Percentiles rank a stretch among this genome's conserved stretches.
Evolutionary conservation across 2,329 filamentous ascomycete species (phyloP).

Genomic region (Aspergillus udagawae): DNA sequence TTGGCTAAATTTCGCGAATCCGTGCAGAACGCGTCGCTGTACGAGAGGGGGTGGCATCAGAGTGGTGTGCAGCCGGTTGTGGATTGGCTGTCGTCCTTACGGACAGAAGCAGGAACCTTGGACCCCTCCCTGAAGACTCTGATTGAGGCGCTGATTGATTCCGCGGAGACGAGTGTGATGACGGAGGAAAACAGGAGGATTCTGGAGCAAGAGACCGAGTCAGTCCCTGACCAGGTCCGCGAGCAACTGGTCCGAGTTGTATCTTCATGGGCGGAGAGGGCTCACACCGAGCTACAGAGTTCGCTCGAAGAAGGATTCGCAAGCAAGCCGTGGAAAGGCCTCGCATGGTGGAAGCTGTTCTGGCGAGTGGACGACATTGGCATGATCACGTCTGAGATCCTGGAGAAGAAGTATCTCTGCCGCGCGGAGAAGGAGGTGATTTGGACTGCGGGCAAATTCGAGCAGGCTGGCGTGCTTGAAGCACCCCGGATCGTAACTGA

Average conservation of each 20-base stretch:
- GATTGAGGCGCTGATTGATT: conserved; percentile 61
- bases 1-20: conserved; percentile 65
- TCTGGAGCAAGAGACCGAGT: conserved; percentile 25
- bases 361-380: conserved; percentile 91
- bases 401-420: conserved; percentile 71
- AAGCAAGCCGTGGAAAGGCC: conserved; percentile 70
- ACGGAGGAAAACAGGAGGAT: conserved; percentile 26
- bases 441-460: conserved; percentile 73
- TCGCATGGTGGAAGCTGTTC: conserved; percentile 92
- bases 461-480: conserved; percentile 56
- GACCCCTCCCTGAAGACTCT: conserved; percentile 65
- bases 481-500: conserved; percentile 1
- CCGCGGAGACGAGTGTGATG: conserved; percentile 31
- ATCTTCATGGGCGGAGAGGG: conserved; percentile 69
- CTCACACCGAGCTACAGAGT: conserved; percentile 77
- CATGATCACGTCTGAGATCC: conserved; percentile 74
- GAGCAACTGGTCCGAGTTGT: conserved; percentile 56
- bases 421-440: conserved; percentile 77
- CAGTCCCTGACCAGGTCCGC: conserved; percentile 43
- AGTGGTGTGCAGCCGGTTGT: conserved; percentile 65
- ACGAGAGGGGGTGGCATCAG: conserved; percentile 68
- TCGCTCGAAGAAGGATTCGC: conserved; percentile 74
- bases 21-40: conserved; percentile 65
- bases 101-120: conserved; percentile 44
- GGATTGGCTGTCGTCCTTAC: conserved; percentile 56